Base-by-base conservation (phyloP, 176 grass and related monocot genomes). In the Pontederia paniculata region DNA sequence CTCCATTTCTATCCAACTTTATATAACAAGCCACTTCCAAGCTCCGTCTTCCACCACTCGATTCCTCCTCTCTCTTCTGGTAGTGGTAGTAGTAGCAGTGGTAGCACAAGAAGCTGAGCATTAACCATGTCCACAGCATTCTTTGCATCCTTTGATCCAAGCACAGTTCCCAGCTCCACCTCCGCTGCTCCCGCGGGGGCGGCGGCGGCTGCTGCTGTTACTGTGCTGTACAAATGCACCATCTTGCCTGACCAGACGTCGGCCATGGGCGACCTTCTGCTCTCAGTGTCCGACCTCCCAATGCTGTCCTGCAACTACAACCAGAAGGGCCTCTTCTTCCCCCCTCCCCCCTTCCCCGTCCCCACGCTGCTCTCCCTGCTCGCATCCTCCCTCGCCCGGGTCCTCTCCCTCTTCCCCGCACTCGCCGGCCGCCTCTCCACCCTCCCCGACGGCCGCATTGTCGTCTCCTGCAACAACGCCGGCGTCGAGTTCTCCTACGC, bases 241-340 rank as follows among this genome's bases (percentile, higher is more conserved):
- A 73, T 96, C 9, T 73, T 42, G 20, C 86, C 91, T 0, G 80
- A 84, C 55, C 21, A 12, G 10, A 53, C 66, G 48, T 90, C 91
- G 18, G 12, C 48, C 12, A 41, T 84, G 60, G 74, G 62, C 17
- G 86, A 90, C 47, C 83, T 97, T 47, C 80, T 70, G 53, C 80
- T 97, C 0, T 97, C 91, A 21, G 80, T 97, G 53, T 97, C 91
- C 41, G 91, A 96, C 68, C 68, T 96, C 47, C 91, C 91, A 62
- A 96, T 96, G 91, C 76, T 96, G n/a, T 97, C 91, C 12, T 97
- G 86, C 86, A 82, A 97, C 71, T 97, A 90, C 72, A 97, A 87
- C 71, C 91, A 97, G 72, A 97, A 97, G 68, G 91, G 91, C 18
- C 83, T 97, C 61, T 90, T 97, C 67, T 88, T 90, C 67, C 62